Base-by-base conservation (phyloP, 2,329 filamentous ascomycete genomes). In the Botrytis tulipae region DNA sequence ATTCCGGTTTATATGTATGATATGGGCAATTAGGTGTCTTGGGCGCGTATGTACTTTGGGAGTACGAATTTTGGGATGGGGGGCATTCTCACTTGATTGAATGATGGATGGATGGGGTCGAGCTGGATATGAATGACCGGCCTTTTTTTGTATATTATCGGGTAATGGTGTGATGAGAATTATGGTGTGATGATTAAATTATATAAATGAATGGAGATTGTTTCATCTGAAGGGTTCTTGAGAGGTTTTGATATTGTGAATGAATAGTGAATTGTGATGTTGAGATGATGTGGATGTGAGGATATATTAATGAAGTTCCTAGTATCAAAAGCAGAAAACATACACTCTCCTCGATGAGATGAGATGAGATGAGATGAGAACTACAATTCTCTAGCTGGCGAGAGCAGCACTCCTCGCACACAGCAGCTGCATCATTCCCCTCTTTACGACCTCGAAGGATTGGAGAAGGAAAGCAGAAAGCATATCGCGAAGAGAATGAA, bases 91-190 rank as follows among this genome's bases (percentile, higher is more conserved):
- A n/a, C 10, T 51, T 51, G 46, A 22, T 51, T 51, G 22, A 51
- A 51, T 51, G 46, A n/a, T 48, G 46, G 16, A n/a, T 14, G 48
- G 10, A n/a, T 20, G 25, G 48, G 48, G 48, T 51, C 25, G 48
- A 51, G 48, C 25, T n/a, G 48, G 48, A 51, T 10, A 8, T 25
- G 46, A 51, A 51, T 51, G 48, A n/a, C 12, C 25, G 48, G 4
- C 48, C 48, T 32, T 35, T 48, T 48, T 48, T 66, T 66, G 62
- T 66, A 66, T 48, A 66, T 32, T 46, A 66, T 20, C 29, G 42
- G 62, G 20, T 66, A 66, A 35, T 46, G 42, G 42, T 66, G 42
- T 35, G 62, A 65, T 35, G 62, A 65, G 46, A 32, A 60, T 35
- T 60, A 35, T 60, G 29, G 57, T 60, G 57, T 37, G 57, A 60